Conservation (phyloP, 352 stramenopile species). For the Aphanomyces stellatus region DNA sequence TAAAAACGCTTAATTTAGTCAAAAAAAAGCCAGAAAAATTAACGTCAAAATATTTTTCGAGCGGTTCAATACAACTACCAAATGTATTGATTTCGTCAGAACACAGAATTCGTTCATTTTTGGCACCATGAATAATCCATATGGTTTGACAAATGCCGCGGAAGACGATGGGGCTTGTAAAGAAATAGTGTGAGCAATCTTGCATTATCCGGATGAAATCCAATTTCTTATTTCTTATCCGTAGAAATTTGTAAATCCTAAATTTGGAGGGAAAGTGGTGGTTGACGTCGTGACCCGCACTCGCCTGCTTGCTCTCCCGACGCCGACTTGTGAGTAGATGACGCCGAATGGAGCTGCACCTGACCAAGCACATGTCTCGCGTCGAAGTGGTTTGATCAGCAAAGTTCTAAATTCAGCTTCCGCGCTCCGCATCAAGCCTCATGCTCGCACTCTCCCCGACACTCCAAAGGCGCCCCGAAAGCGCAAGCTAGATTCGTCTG, state of each 20-base stretch:
- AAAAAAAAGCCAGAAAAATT: no score
- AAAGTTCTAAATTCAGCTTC: neutral
- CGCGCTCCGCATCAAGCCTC: neutral
- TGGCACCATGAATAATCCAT: no score
- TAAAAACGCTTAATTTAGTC: no score
- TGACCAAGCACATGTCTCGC: neutral
- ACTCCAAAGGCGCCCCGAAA: neutral
- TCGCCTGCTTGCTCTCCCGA: no score
- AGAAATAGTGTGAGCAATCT: no score
- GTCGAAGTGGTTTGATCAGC: neutral
- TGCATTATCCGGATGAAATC: no score
- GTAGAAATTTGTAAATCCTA: conserved; percentile 2
- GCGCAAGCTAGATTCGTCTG: neutral
- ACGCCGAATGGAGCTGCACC: neutral
- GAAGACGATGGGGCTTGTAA: no score
- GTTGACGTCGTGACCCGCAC: neutral
- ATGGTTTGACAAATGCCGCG: no score
- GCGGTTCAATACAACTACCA: no score
- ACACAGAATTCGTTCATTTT: no score
- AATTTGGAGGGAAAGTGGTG: conserved; percentile 13
- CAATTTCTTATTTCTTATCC: neutral
- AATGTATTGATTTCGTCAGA: no score
- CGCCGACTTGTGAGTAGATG: neutral
- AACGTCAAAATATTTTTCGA: no score
- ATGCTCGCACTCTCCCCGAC: neutral